Conservation (phyloP, 257 asterid species). For the Datura wrightii region DNA sequence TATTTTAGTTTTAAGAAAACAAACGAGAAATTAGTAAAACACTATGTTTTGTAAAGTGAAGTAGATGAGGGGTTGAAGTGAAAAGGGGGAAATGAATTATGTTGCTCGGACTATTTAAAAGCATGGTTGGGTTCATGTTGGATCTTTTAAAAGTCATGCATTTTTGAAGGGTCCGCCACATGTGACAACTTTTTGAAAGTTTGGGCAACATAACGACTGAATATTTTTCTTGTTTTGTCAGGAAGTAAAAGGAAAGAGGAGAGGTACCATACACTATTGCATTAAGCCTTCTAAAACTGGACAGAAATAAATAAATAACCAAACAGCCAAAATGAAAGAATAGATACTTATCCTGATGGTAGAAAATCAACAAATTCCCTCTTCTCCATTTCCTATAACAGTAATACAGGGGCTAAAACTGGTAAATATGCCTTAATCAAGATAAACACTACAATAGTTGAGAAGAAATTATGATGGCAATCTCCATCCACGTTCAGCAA, state of each 20-base stretch:
- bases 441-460: background rate
- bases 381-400: background rate
- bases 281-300: background rate
- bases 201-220: background rate
- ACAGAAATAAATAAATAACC: background rate
- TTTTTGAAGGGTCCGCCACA: too few species aligned
- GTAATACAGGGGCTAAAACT: background rate
- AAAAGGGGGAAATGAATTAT: background rate
- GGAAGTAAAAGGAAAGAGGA: background rate
- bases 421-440: background rate
- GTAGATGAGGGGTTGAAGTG: background rate
- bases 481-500: conserved; percentile 67
- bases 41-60: too few species aligned
- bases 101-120: background rate
- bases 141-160: too few species aligned
- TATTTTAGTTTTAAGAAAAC: too few species aligned
- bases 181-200: background rate
- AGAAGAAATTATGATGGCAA: conserved; percentile 40
- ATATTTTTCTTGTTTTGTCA: too few species aligned
- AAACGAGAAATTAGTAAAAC: too few species aligned
- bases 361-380: background rate
- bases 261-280: background rate
- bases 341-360: background rate
- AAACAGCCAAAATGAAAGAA: background rate
- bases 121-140: background rate